Evolutionary conservation across 257 asterid species (phyloP).

Genomic region (Solanum bulbocastanum): DNA sequence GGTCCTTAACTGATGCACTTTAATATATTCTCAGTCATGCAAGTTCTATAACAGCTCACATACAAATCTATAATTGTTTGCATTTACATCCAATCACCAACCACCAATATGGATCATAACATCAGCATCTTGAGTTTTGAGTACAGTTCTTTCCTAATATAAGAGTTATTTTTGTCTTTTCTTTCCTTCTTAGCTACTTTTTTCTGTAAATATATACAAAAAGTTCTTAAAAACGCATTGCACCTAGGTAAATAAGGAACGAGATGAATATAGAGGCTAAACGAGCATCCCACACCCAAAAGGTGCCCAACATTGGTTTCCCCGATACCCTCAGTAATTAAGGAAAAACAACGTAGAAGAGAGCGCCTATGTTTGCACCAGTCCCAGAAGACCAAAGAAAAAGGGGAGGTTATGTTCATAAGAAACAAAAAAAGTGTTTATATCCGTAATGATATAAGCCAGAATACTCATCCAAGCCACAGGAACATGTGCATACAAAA

Average conservation of each 20-base stretch:
- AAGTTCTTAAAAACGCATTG: not conserved
- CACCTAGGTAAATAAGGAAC: not conserved
- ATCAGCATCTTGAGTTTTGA: not conserved
- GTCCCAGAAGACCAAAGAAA: not conserved
- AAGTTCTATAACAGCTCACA: not conserved
- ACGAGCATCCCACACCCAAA: not conserved
- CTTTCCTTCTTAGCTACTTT: not conserved
- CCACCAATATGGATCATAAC: not conserved
- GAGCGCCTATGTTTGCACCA: not conserved
- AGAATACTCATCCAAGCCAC: not conserved
- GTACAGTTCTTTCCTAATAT: not conserved
- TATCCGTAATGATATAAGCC: not conserved
- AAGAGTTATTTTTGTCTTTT: not conserved
- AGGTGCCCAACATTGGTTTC: not conserved
- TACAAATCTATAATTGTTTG: not conserved
- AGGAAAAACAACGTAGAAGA: not conserved
- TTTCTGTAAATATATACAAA: not conserved
- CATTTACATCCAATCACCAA: constrained; percentile 2
- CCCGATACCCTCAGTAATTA: not conserved
- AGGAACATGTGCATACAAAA: not conserved
- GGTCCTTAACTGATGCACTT: constrained; percentile 20
- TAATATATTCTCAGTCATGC: constrained; percentile 17
- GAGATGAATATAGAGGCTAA: not conserved
- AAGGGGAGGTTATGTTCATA: not conserved
- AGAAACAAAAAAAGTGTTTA: not conserved